These are phyloP conservation scores for Fusarium dlaminii DNA, from an alignment of 2,329 filamentous ascomycete species.

Conservation along the genomic window DNA sequence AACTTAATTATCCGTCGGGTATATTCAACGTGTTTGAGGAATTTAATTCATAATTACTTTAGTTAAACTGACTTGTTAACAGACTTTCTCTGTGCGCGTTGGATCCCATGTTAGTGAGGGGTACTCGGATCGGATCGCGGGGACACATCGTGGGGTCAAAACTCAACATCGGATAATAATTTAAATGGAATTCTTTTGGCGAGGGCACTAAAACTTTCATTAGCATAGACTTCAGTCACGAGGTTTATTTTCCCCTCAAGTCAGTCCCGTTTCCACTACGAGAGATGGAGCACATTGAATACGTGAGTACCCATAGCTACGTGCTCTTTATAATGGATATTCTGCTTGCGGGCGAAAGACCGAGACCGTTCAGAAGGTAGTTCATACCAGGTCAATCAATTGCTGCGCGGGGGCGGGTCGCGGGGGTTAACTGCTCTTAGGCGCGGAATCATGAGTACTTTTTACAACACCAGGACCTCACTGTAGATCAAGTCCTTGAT, in stretches of 20 bases:
- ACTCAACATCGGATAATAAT: neutral
- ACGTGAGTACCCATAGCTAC: neutral
- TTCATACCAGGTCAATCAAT: neutral
- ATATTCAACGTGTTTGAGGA: neutral
- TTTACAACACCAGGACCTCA: accelerated
- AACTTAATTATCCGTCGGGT: neutral
- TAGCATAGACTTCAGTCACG: neutral
- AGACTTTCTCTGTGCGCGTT: neutral
- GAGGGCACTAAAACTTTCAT: neutral
- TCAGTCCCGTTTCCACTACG: neutral
- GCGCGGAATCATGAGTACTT: neutral
- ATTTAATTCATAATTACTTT: neutral
- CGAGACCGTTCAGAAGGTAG: neutral
- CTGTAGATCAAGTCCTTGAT: neutral
- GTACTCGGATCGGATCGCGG: constrained; percentile 17
- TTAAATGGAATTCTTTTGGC: neutral
- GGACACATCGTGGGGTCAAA: constrained; percentile 18
- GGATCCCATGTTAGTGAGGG: constrained; percentile 9
- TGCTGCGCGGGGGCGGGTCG: constrained; percentile 25
- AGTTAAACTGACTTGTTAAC: neutral
- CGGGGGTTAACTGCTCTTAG: constrained; percentile 9
- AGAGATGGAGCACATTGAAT: neutral
- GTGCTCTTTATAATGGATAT: neutral
- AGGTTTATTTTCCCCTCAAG: neutral
- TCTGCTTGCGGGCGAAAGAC: constrained; percentile 3